These are phyloP conservation scores for Cutaneotrichosporon cutaneum DNA, from an alignment of 1,284 basidiomycete genomes.

Conservation along the genomic window DNA sequence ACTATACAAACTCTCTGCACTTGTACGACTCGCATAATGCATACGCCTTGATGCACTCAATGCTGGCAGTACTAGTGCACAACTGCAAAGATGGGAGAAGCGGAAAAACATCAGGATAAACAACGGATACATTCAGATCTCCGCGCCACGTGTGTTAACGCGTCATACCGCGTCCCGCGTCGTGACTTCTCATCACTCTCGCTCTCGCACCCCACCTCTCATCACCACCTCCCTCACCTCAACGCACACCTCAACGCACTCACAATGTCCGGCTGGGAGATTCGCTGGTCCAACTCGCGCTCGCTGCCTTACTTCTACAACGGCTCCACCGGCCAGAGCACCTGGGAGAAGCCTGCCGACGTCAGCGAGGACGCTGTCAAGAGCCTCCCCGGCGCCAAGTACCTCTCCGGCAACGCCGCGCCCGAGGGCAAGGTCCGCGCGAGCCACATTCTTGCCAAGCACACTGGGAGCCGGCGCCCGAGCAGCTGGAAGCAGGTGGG, in stretches of 20 bases:
- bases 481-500: constrained; percentile 88
- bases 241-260: neutral
- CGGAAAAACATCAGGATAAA: neutral
- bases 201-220: neutral
- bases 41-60: no score
- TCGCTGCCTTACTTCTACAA: constrained; percentile 89
- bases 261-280: constrained; percentile 62
- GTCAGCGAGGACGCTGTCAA: constrained; percentile 65
- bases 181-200: neutral
- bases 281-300: constrained; percentile 77
- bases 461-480: constrained; percentile 78
- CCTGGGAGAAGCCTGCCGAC: constrained; percentile 76
- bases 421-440: constrained; percentile 68
- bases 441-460: constrained; percentile 93
- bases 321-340: constrained; percentile 65
- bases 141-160: neutral
- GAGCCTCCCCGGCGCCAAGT: constrained; percentile 64
- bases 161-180: neutral
- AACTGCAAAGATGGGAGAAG: no score
- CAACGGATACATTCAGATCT: neutral
- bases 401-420: constrained; percentile 49
- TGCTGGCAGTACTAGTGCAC: no score
- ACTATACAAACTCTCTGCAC: no score
- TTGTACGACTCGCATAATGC: no score
- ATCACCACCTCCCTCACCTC: neutral